Conservation (phyloP, 768 basidiomycete species). For the Harrya chromipes region DNA sequence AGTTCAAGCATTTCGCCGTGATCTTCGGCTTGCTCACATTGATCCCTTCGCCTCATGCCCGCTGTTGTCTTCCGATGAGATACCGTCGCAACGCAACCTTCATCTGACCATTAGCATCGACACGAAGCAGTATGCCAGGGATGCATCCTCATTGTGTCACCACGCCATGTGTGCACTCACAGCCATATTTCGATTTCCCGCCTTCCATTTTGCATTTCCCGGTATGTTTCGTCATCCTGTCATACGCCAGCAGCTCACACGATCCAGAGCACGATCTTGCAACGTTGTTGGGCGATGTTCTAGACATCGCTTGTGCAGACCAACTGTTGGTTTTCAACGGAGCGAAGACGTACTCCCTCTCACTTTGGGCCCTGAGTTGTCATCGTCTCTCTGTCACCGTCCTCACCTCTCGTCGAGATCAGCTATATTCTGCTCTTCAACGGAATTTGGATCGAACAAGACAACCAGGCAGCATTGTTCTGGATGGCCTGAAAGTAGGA, state of each 20-base stretch:
- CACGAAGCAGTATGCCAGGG: slow-evolving; percentile 38
- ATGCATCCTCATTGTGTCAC: slow-evolving; percentile 47
- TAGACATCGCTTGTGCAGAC: slow-evolving; percentile 39
- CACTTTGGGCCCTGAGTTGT: slow-evolving; percentile 47
- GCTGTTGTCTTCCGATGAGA: slow-evolving; percentile 2
- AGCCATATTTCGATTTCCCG: slow-evolving; percentile 47
- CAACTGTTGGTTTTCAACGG: slow-evolving; percentile 38
- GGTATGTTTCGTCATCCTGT: slow-evolving; percentile 37
- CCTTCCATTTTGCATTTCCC: slow-evolving; percentile 44
- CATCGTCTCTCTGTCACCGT: slow-evolving; percentile 46
- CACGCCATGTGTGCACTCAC: slow-evolving; percentile 51
- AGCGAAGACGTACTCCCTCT: slow-evolving; percentile 44
- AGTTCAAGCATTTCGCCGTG: slow-evolving; percentile 45
- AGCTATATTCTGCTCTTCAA: slow-evolving; percentile 36
- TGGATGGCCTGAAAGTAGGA: slow-evolving; percentile 31
- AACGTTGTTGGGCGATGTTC: slow-evolving; percentile 41
- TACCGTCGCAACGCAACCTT: neutral
- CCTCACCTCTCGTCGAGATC: slow-evolving; percentile 30
- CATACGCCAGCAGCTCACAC: neutral
- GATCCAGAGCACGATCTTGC: slow-evolving; percentile 42
- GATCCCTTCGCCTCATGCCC: slow-evolving; percentile 29
- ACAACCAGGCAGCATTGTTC: slow-evolving; percentile 11
- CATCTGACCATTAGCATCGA: slow-evolving; percentile 27
- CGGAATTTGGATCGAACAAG: slow-evolving; percentile 33
- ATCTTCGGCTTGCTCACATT: slow-evolving; percentile 44